Percentiles rank a stretch among this genome's conserved stretches.
These are phyloP conservation scores for Dendrothele bispora DNA, from an alignment of 768 basidiomycete genomes.

Conservation along the genomic window DNA sequence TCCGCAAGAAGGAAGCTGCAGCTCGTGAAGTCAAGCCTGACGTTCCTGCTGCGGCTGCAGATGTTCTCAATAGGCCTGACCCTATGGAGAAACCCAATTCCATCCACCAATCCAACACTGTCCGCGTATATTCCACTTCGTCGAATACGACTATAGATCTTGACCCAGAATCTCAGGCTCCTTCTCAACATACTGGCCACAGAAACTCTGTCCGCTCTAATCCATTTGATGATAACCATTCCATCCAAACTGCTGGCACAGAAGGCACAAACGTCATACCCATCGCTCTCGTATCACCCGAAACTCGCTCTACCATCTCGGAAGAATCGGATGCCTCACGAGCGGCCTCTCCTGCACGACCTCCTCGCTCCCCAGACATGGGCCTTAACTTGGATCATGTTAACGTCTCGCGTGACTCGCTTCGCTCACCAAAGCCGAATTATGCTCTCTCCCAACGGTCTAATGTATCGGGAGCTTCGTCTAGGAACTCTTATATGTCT, in stretches of 20 bases:
- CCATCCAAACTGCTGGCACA: conserved; percentile 81
- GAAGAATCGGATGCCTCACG: conserved; percentile 29
- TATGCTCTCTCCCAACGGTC: conserved; percentile 55
- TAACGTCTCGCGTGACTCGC: conserved; percentile 55
- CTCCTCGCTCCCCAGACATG: conserved; percentile 58
- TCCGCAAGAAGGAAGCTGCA: conserved; percentile 33
- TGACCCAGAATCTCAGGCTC: conserved; percentile 48
- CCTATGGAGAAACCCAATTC: conserved; percentile 62
- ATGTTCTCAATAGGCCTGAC: conserved; percentile 81
- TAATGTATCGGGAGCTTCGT: conserved; percentile 49
- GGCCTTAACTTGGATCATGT: conserved; percentile 64
- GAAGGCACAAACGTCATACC: conserved; percentile 86
- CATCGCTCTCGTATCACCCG: conserved; percentile 75
- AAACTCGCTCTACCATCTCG: conserved; percentile 34
- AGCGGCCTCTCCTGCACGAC: conserved; percentile 52
- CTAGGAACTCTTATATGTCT: conserved; percentile 72
- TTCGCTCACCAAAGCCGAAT: conserved; percentile 35
- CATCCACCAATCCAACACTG: conserved; percentile 29
- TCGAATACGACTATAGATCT: conserved; percentile 58
- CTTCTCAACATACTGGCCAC: conserved; percentile 20
- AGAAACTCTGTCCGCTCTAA: conserved; percentile 44
- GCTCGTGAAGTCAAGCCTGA: conserved; percentile 50
- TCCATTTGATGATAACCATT: conserved; percentile 76
- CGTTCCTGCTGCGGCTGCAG: conserved; percentile 70
- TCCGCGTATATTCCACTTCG: conserved; percentile 49